A percentile compares a stretch with the other conserved stretches of the same genome.
Evolutionary conservation across 202 grass and related monocot species (phyloP).

Genomic region (Brachypodium distachyon): DNA sequence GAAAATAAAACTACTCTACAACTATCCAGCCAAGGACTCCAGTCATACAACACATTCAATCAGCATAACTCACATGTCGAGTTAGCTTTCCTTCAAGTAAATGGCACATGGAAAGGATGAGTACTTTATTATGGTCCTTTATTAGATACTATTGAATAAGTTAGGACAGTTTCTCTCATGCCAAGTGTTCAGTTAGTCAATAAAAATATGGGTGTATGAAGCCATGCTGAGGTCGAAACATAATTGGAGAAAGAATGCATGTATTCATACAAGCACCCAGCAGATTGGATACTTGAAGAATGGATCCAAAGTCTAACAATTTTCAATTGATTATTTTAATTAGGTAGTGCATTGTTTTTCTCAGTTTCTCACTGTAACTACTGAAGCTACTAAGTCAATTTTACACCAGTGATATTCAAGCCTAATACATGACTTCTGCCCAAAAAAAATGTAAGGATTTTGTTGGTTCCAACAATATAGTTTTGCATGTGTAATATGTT

Average conservation of each 20-base stretch:
- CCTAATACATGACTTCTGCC: neutral
- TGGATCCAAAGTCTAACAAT: neutral
- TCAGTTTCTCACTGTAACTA: neutral
- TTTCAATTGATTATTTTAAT: neutral
- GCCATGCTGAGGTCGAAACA: constrained; percentile 1
- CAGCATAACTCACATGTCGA: neutral
- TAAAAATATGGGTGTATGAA: constrained; percentile 3
- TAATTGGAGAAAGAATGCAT: neutral
- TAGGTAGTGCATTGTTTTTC: neutral
- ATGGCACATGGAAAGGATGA: neutral
- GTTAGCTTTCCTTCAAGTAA: constrained; percentile 4
- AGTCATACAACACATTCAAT: neutral
- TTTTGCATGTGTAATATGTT: neutral
- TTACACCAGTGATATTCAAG: constrained; percentile 2
- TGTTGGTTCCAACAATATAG: neutral
- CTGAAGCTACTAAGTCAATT: neutral
- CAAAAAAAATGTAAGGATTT: neutral
- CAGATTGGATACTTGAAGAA: neutral
- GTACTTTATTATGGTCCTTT: constrained; percentile 5
- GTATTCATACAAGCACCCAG: neutral
- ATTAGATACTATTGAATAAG: neutral
- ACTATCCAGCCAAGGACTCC: too few species aligned
- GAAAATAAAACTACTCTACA: too few species aligned
- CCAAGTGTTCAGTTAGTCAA: neutral
- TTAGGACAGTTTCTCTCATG: neutral